Conservation (phyloP, 2,329 filamentous ascomycete species). For the Lomentospora prolificans region DNA sequence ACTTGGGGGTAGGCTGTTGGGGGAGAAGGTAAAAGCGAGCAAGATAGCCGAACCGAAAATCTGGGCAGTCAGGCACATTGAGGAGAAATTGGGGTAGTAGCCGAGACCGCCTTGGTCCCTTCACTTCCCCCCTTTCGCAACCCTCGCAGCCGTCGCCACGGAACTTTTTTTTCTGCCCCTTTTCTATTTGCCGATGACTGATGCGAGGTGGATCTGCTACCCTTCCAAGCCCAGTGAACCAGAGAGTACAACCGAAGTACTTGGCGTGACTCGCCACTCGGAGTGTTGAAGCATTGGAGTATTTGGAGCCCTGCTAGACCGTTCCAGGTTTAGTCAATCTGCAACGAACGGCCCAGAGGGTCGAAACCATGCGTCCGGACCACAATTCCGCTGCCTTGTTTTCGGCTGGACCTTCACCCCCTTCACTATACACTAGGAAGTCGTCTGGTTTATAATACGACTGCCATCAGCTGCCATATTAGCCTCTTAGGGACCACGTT, state of each 20-base stretch:
- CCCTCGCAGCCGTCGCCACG: too few relatives aligned
- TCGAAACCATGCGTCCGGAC: background rate
- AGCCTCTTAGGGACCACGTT: too few relatives aligned
- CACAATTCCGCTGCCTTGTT: background rate
- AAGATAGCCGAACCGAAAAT: background rate
- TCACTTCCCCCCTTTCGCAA: background rate
- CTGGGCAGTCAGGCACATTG: background rate
- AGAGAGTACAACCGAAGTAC: background rate
- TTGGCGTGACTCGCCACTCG: too few relatives aligned
- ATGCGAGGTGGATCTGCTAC: background rate
- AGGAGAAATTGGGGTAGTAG: background rate
- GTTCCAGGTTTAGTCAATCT: background rate
- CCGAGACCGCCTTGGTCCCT: background rate
- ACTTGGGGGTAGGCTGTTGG: background rate
- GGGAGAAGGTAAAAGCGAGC: background rate
- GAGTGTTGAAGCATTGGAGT: background rate
- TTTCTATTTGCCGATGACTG: background rate
- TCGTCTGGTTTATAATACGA: too few relatives aligned
- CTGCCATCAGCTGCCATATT: too few relatives aligned
- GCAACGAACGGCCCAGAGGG: background rate
- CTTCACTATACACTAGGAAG: too few relatives aligned
- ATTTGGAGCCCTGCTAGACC: background rate
- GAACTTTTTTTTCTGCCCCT: background rate
- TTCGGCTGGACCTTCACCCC: constrained; percentile 3
- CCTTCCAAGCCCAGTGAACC: background rate